Evolutionary conservation across 1,284 basidiomycete genomes (phyloP).

Genomic region (Macrocystidia cucumis): DNA sequence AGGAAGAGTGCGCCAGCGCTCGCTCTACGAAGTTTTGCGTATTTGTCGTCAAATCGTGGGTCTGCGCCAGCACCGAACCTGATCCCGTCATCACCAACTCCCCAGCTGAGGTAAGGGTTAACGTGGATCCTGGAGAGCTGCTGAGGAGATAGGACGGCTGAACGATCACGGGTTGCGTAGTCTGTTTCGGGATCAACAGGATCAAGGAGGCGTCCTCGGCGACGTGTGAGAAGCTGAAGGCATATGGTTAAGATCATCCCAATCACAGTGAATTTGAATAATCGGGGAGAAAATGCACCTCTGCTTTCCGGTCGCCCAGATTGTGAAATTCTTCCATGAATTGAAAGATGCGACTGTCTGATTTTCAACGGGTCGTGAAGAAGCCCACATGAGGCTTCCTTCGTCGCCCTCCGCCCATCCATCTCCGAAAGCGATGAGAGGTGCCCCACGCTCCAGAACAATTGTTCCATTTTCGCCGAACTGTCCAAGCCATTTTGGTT

Average conservation of each 20-base stretch:
- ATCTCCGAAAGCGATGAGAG: conserved; percentile 15
- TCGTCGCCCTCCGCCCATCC: conserved; percentile 18
- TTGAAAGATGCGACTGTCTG: too few species aligned
- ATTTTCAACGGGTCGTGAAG: too few species aligned
- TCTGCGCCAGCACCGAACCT: conserved; percentile 17
- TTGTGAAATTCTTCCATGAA: too few species aligned
- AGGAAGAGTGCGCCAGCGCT: conserved; percentile 11
- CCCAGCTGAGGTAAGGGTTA: conserved; percentile 20
- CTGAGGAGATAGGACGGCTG: conserved; percentile 24
- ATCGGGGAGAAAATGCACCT: conserved; percentile 20
- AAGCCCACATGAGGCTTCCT: too few species aligned
- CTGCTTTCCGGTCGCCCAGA: conserved; percentile 23
- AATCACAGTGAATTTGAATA: conserved; percentile 2
- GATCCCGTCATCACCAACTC: conserved; percentile 19
- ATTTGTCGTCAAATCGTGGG: conserved; percentile 10
- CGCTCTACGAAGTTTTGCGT: conserved; percentile 10
- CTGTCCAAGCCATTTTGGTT: conserved; percentile 34
- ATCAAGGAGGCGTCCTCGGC: conserved; percentile 17
- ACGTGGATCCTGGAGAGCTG: conserved; percentile 17
- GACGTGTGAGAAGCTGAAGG: conserved; percentile 12
- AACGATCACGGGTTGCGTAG: conserved; percentile 13
- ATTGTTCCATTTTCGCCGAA: conserved; percentile 32
- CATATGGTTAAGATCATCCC: conserved; percentile 2
- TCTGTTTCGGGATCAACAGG: conserved; percentile 22
- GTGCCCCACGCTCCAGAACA: conserved; percentile 19